Percentiles rank a stretch among this genome's conserved stretches.
These are phyloP conservation scores for Neurospora sp. DNA, from an alignment of 495 filamentous ascomycete species.

Conservation along the genomic window DNA sequence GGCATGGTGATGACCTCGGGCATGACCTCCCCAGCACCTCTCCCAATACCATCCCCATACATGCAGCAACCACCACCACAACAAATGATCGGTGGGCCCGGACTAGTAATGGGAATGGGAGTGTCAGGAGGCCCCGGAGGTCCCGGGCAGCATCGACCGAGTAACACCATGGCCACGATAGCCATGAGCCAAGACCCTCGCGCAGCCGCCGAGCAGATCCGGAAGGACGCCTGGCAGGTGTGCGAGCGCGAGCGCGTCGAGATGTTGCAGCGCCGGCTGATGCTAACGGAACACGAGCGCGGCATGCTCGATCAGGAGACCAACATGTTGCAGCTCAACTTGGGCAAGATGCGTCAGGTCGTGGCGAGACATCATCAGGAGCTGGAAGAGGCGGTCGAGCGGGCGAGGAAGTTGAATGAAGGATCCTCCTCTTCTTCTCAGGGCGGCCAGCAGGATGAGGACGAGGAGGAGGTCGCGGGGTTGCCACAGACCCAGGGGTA, in stretches of 20 bases:
- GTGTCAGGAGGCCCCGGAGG: background rate
- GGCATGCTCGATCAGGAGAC: constrained; percentile 16
- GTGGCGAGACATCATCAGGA: background rate
- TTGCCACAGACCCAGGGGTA: background rate
- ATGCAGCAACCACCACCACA: background rate
- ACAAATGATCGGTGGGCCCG: background rate
- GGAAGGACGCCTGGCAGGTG: constrained; percentile 17
- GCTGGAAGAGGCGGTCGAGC: constrained; percentile 6
- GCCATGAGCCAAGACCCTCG: constrained; percentile 9
- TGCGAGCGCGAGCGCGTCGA: constrained; percentile 14
- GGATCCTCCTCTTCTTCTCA: background rate
- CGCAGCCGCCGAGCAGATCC: constrained; percentile 14
- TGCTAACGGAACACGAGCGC: constrained; percentile 15
- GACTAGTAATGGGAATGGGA: background rate
- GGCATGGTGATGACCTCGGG: background rate
- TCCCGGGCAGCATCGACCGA: background rate
- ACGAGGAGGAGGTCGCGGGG: background rate
- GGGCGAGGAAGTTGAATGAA: constrained; percentile 5
- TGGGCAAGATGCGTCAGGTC: constrained; percentile 10
- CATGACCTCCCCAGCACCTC: background rate
- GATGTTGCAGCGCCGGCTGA: constrained; percentile 16
- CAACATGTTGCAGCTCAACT: constrained; percentile 12
- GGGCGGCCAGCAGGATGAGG: background rate
- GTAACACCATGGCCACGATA: background rate
- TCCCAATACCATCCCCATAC: background rate